These are phyloP conservation scores for Croton setiger DNA, from an alignment of 441 rosid species.

Conservation along the genomic window DNA sequence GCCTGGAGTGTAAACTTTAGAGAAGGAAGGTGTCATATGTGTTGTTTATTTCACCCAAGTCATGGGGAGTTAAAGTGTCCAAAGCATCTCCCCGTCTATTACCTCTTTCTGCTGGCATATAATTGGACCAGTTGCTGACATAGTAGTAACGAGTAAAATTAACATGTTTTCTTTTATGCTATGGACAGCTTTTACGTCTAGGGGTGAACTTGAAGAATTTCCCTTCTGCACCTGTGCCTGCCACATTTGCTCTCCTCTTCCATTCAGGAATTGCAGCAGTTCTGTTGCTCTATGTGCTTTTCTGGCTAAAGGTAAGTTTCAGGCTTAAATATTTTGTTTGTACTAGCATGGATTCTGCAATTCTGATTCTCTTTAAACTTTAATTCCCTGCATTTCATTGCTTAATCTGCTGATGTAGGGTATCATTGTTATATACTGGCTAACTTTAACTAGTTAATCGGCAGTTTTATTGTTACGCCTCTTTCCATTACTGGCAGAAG, in stretches of 20 bases:
- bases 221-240: constrained; percentile 63
- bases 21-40: not conserved
- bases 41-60: not conserved
- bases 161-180: not conserved
- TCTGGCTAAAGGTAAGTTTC: constrained; percentile 85
- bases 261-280: constrained; percentile 83
- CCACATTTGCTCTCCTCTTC: constrained; percentile 65
- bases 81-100: not conserved
- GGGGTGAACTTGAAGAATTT: constrained; percentile 90
- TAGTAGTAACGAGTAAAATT: not conserved
- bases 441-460: not conserved
- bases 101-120: not conserved
- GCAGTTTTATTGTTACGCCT: not conserved
- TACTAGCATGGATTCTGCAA: not conserved
- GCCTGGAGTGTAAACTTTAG: not conserved
- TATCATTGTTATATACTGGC: not conserved
- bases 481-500: not conserved
- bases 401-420: not conserved
- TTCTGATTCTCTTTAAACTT: not conserved
- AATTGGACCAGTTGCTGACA: not conserved
- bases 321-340: not conserved
- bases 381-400: not conserved
- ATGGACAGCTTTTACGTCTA: constrained; percentile 53
- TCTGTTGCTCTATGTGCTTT: constrained; percentile 72
- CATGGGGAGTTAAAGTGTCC: not conserved